Evolutionary conservation across 495 filamentous ascomycete species (phyloP).

Genomic region (Neurospora discreta): DNA sequence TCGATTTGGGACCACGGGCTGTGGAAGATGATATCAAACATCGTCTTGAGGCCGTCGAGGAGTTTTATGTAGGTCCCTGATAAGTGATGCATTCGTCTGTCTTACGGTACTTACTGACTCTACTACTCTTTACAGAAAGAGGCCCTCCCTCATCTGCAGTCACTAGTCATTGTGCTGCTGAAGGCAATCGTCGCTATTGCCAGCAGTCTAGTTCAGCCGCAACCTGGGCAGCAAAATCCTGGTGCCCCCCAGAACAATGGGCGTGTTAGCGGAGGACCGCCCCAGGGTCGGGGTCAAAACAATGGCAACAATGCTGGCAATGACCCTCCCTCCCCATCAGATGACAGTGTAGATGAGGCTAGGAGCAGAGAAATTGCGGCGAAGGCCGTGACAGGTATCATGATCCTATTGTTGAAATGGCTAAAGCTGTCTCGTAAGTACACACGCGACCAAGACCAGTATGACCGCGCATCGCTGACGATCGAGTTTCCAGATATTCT

Average conservation of each 20-base stretch:
- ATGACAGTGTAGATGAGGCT: constrained; percentile 69
- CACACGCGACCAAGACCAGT: neutral
- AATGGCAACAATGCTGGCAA: constrained; percentile 20
- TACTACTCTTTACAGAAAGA: constrained; percentile 40
- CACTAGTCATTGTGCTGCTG: constrained; percentile 83
- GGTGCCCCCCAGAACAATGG: constrained; percentile 14
- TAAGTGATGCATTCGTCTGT: constrained; percentile 5
- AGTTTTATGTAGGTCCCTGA: constrained; percentile 65
- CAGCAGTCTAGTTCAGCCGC: constrained; percentile 41
- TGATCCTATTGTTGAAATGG: constrained; percentile 87
- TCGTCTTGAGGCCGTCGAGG: constrained; percentile 62
- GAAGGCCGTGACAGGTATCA: constrained; percentile 79
- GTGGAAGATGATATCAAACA: constrained; percentile 44
- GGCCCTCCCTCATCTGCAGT: constrained; percentile 76
- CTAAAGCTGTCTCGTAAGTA: constrained; percentile 83
- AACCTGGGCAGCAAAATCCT: constrained; percentile 22
- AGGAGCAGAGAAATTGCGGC: constrained; percentile 74
- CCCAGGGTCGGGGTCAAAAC: constrained; percentile 18
- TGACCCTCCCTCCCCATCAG: constrained; percentile 30
- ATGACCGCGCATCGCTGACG: constrained; percentile 7
- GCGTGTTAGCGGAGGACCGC: constrained; percentile 25
- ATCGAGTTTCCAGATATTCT: constrained; percentile 58
- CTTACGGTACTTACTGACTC: neutral
- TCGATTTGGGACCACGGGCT: constrained; percentile 41
- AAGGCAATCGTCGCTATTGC: constrained; percentile 80